Evolutionary conservation across 768 basidiomycete species (phyloP).

Genomic region (Hygrocybe coccinea): DNA sequence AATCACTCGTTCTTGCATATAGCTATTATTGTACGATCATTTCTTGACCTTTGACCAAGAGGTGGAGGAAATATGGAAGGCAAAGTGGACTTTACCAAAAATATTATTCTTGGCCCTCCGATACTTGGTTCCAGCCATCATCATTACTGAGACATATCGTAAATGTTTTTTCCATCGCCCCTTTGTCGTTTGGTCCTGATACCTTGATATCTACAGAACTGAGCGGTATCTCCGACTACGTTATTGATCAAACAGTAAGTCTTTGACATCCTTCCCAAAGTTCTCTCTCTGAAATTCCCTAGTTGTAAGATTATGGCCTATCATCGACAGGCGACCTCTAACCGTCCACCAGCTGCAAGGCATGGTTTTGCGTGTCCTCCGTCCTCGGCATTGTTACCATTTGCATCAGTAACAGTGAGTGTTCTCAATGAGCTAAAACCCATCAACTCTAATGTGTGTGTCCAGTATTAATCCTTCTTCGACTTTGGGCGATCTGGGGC

Average conservation of each 20-base stretch:
- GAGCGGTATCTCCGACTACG: not conserved
- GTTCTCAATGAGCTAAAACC: not conserved
- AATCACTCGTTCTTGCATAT: not conserved
- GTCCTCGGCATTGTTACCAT: not conserved
- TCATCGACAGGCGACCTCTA: not conserved
- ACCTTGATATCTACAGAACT: not conserved
- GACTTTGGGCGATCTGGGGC: constrained; percentile 4
- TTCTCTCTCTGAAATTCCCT: not conserved
- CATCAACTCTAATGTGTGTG: not conserved
- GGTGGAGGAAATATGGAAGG: constrained; percentile 6
- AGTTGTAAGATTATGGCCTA: constrained; percentile 1
- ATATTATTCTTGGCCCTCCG: constrained; percentile 7
- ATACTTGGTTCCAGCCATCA: constrained; percentile 1
- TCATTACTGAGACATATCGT: constrained; percentile 4
- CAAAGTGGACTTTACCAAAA: constrained; percentile 6
- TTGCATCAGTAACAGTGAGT: not conserved
- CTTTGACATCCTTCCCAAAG: not conserved
- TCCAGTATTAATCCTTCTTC: constrained; percentile 1
- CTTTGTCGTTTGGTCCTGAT: not conserved
- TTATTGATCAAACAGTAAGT: not conserved
- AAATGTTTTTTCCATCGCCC: not conserved
- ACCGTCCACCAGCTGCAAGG: not conserved
- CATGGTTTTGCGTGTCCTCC: not conserved
- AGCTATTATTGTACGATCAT: constrained; percentile 6
- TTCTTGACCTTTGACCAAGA: constrained; percentile 2